phyloP scores from a whole-genome alignment of 768 basidiomycete species.

The Coprinopsis sp. region DNA sequence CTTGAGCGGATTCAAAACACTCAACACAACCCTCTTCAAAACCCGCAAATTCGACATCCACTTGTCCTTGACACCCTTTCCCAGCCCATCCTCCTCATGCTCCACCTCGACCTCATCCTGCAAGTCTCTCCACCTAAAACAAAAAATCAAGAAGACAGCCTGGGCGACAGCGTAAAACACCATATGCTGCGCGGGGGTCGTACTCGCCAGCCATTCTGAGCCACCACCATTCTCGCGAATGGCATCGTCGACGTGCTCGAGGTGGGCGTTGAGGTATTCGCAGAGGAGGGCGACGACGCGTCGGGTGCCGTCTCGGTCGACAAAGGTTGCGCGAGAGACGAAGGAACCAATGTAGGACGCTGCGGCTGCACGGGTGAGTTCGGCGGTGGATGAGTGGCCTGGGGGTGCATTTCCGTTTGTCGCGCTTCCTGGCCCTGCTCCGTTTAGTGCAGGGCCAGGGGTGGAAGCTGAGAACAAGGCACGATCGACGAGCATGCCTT shows the following conservation, averaged over 20 bases:
- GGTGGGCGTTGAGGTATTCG: slow-evolving; percentile 70
- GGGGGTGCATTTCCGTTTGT: slow-evolving; percentile 24
- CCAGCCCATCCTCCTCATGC: slow-evolving; percentile 36
- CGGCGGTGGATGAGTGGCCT: slow-evolving; percentile 39
- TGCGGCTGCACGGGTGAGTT: slow-evolving; percentile 85
- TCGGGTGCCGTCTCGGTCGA: slow-evolving; percentile 70
- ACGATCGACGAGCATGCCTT: slow-evolving; percentile 89
- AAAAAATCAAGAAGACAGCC: slow-evolving; percentile 93
- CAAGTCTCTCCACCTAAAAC: slow-evolving; percentile 94
- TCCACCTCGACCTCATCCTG: slow-evolving; percentile 53
- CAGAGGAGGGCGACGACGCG: slow-evolving; percentile 82
- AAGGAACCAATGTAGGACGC: slow-evolving; percentile 92
- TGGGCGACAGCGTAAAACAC: slow-evolving; percentile 93
- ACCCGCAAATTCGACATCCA: slow-evolving; percentile 85
- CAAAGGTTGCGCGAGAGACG: slow-evolving; percentile 84
- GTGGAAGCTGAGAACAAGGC: slow-evolving; percentile 54
- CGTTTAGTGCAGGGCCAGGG: slow-evolving; percentile 15
- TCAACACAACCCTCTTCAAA: slow-evolving; percentile 74
- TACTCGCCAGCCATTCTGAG: slow-evolving; percentile 13
- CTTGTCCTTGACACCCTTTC: slow-evolving; percentile 39
- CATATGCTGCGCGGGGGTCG: slow-evolving; percentile 38
- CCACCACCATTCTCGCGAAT: slow-evolving; percentile 32
- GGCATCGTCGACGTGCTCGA: slow-evolving; percentile 64
- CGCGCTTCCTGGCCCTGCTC: slow-evolving; percentile 7
- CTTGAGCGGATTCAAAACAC: slow-evolving; percentile 86